These are phyloP conservation scores for Didymella lethalis DNA, from an alignment of 2,329 filamentous ascomycete species.

Conservation along the genomic window DNA sequence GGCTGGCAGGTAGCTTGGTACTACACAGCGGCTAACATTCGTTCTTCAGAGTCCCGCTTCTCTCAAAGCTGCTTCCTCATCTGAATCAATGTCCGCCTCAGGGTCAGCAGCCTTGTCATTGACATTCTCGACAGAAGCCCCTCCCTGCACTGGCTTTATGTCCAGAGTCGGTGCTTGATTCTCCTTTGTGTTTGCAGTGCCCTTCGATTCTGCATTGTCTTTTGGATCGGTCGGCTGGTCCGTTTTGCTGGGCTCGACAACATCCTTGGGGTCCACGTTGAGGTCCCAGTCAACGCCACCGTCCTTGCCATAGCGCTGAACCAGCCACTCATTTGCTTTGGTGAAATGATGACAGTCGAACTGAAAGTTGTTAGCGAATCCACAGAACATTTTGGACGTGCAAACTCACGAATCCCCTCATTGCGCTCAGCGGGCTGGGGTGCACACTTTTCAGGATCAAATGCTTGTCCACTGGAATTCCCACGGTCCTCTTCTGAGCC, in stretches of 20 bases:
- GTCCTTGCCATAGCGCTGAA: conserved; percentile 77
- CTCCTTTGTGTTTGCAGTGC: conserved; percentile 8
- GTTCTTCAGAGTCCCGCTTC: conserved; percentile 12
- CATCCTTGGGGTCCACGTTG: conserved; percentile 55
- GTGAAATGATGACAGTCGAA: conserved; percentile 84
- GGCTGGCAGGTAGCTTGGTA: neutral
- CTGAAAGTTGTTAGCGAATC: conserved; percentile 50
- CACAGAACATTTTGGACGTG: neutral
- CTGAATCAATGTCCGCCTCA: conserved; percentile 20
- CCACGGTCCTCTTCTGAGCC: conserved; percentile 79
- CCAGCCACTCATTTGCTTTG: conserved; percentile 85
- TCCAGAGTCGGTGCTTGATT: conserved; percentile 3
- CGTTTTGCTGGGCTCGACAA: conserved; percentile 17
- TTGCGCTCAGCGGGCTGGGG: conserved; percentile 89
- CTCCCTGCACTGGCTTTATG: neutral
- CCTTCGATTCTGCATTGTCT: conserved; percentile 1
- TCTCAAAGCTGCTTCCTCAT: conserved; percentile 17
- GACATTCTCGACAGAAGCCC: neutral
- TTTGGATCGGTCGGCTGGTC: conserved; percentile 37
- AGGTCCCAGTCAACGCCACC: conserved; percentile 86
- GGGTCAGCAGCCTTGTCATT: conserved; percentile 2
- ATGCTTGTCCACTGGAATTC: conserved; percentile 76
- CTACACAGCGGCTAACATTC: neutral
- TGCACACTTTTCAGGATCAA: conserved; percentile 87
- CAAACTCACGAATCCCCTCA: conserved; percentile 72